These are phyloP conservation scores for Davidsoniella virescens DNA, from an alignment of 2,329 filamentous ascomycete species.

Conservation along the genomic window DNA sequence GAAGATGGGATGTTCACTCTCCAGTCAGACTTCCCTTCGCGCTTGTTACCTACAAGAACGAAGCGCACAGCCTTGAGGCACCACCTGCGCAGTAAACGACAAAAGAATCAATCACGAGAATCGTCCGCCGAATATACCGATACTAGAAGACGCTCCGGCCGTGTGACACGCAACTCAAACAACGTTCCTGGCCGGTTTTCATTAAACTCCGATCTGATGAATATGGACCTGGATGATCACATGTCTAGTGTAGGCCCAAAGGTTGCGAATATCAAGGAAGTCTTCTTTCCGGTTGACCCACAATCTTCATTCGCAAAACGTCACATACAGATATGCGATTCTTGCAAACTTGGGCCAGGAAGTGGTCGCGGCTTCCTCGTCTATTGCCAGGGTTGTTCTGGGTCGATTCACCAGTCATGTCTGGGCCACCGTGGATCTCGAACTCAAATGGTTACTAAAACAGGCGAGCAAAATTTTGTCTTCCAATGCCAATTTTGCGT, in stretches of 20 bases:
- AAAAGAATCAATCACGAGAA: slow-evolving; percentile 15
- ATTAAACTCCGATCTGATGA: no score
- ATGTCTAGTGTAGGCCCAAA: slow-evolving; percentile 30
- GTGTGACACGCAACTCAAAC: slow-evolving; percentile 21
- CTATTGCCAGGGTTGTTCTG: slow-evolving; percentile 79
- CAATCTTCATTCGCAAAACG: slow-evolving; percentile 41
- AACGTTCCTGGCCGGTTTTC: background rate
- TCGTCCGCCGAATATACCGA: slow-evolving; percentile 32
- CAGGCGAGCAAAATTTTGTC: slow-evolving; percentile 61
- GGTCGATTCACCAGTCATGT: slow-evolving; percentile 69
- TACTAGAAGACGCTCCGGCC: slow-evolving; percentile 32
- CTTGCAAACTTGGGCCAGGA: slow-evolving; percentile 43
- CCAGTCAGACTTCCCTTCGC: no score
- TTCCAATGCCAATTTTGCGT: slow-evolving; percentile 83
- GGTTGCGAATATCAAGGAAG: slow-evolving; percentile 51
- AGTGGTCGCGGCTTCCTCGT: slow-evolving; percentile 53
- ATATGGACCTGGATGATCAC: slow-evolving; percentile 27
- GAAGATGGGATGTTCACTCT: no score
- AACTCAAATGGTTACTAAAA: slow-evolving; percentile 83
- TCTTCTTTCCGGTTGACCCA: slow-evolving; percentile 48
- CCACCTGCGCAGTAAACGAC: slow-evolving; percentile 10
- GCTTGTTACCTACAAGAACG: no score
- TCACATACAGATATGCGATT: slow-evolving; percentile 57
- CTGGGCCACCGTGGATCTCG: slow-evolving; percentile 55
- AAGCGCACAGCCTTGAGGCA: no score